Base-by-base conservation (phyloP, 148 eudicot species). In the Arctostaphylos glauca region DNA sequence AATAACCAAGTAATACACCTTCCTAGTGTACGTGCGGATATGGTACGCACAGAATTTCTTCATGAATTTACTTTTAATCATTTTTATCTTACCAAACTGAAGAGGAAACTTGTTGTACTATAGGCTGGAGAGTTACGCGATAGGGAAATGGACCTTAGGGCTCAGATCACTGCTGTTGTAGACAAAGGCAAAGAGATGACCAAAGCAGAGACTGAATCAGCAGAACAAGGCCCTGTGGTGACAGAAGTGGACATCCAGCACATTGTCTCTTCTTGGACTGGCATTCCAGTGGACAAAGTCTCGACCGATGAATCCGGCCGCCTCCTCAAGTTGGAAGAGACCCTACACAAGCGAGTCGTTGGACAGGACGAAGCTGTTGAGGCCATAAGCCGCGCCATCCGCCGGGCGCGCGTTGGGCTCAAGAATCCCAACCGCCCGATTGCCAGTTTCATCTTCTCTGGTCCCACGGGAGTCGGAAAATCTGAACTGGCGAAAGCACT, bases 401-500 rank as follows among this genome's bases (percentile, higher is more conserved):
- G 90, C 38, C 86, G 91, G 41, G 89, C 94, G 52, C 86, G 89
- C 3, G 94, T 87, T 16, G 92, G 94, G 6, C 88, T 91, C 21
- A 86, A 88, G 53, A 85, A 86, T 71, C 86, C 88, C 0, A 84
- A 83, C 80, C 79, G 89, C 16, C 94, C 94, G 3, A 90, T 90
- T 41, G 94, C 92, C 21, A 87, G 92, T 82, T 90, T 90, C 80
- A 80, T 91, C 60, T 91, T 91, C 81, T 80, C 88, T 3, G 91
- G 92, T 7, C 91, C 94, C 0, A 89, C 91, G 2, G 91, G 91
- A 16, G 92, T 91, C 7, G 94, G 94, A 16, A 91, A 91, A 70
- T 86, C 94, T 0, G 92, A 91, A 67, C 89, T 91, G 23, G 92
- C 92, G 2, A 91, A 91, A 78, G 84, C 90, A 31, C 77, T 91